Base-by-base conservation (phyloP, 108 stramenopile species). In the Pseudonitzschia delicatissima region DNA sequence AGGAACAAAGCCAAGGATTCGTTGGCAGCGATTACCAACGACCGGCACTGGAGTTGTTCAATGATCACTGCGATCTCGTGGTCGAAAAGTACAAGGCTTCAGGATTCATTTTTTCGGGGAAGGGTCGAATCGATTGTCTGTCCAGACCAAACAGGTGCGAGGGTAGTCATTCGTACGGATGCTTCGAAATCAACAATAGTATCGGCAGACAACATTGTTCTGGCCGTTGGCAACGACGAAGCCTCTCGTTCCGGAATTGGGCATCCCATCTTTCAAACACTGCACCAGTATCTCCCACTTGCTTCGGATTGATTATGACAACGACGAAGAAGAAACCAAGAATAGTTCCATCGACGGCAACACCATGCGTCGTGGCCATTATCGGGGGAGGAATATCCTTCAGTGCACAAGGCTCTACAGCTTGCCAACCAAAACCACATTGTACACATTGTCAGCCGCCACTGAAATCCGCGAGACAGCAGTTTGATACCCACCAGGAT, bases 401-500 rank as follows among this genome's bases (percentile, higher is more conserved):
- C 70, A 4, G 70, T 45, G 23, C 70, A 71, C 47, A 42, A 58
- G 28, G 70, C 63, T 2, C 48, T 71, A 12, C 18, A 62, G 26
- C 50, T 51, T 50, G 67, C 9, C 15, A 11, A 57, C 44, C 52
- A 34, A 33, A 7, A 21, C 5, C 53, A 21, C 15, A 3, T 5
- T 44, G 33, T 39, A 20, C 59, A 71, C 27, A 45, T 71, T 3
- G 33, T 71, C 29, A 45, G 47, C 34, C 70, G 63, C 9, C 70
- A 71, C 31, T n/a, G 47, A 9, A 15, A 18, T 71, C 32, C 45
- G 48, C 17, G 70, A 71, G n/a, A 49, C 70, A 71, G 23, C 63
- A 64, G 51, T 71, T 71, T 25, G 70, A 71, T 45, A 64, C 62
- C 0, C 70, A 71, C 33, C 70, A 71, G 47, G 70, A 71, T 36